Evolutionary conservation across 257 asterid genomes (phyloP), one percentile per base, ranked within the genome.

Genomic region (Gardenia jasminoides): DNA sequence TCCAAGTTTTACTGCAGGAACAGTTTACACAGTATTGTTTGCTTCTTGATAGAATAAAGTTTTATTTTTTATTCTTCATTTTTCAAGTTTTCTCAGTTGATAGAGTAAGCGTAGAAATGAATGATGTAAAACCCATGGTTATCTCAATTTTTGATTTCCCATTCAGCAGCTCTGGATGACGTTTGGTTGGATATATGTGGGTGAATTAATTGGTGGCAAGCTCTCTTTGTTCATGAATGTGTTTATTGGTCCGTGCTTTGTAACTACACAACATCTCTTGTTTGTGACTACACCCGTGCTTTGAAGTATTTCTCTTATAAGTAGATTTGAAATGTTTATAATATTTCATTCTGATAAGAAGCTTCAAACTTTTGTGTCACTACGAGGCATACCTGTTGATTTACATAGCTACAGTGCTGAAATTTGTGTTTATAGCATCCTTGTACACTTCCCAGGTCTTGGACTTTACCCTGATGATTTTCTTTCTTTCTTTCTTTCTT

Each of bases 401-500:
- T 67, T 67, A 16, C 10, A 15, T 67, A 67, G 46, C 26, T 33
- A 19, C 6, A 6, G 47, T 24, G 3, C 28, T 41, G 20, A 46
- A 11, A 11, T 52, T 41, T 24, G 11, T 44, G 10, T 13, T 22
- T 69, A 1, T 69, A 1, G 41, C 41, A 36, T 36, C 41, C 5
- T 6, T 43, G 47, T 15, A 31, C 24, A 15, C 41, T 31, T 11
- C 0, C 28, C 41, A 11, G 31, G 24, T 41, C 41, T 22, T 70
- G 41, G 72, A 44, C 46, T 67, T 10, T 48, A 43, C 74, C 67
- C 36, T 61, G 58, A 70, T 31, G 39, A 43, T 39, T 50, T 72
- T 24, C 11, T 78, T 24, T 48, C 48, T 17, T 26, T 64, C 80
- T 16, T 26, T 64, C 78, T 16, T 80, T n/a, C n/a, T n/a, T 24